phyloP scores from a whole-genome alignment of 106 monocot genomes.

The Allium sativum region DNA sequence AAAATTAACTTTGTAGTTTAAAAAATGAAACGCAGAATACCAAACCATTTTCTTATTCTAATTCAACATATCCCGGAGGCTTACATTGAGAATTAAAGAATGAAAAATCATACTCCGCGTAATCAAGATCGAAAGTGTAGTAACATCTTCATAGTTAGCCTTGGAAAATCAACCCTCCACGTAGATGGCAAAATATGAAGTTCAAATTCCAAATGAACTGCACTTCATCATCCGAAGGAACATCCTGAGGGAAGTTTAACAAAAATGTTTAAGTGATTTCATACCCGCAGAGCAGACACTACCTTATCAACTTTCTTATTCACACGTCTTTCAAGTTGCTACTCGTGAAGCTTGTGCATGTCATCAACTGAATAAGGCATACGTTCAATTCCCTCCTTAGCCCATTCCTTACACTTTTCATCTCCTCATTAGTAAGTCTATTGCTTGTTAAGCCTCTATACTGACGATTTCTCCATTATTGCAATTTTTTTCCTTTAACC shows the following conservation, averaged over 20 bases:
- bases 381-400: constrained; percentile 47
- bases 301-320: constrained; percentile 37
- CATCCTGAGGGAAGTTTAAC: constrained; percentile 12
- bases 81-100: constrained; percentile 3
- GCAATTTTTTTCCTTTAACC: too few relatives aligned
- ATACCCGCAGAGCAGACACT: constrained; percentile 21
- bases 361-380: constrained; percentile 48
- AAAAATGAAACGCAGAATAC: too few relatives aligned
- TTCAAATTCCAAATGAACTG: constrained; percentile 22
- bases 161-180: not conserved
- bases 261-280: constrained; percentile 23
- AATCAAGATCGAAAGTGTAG: not conserved
- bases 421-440: constrained; percentile 37
- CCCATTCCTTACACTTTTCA: constrained; percentile 55
- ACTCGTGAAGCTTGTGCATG: constrained; percentile 19
- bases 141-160: constrained; percentile 5
- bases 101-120: not conserved
- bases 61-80: too few relatives aligned
- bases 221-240: constrained; percentile 16
- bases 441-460: constrained; percentile 18
- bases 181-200: constrained; percentile 20
- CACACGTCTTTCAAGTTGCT: constrained; percentile 35
- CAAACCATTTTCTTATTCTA: too few relatives aligned
- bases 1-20: too few relatives aligned
- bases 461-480: too few relatives aligned